Evolutionary conservation across 208 protist genomes (phyloP), one percentile per base, ranked within the genome.

Genomic region (Trypanosoma melophagium): DNA sequence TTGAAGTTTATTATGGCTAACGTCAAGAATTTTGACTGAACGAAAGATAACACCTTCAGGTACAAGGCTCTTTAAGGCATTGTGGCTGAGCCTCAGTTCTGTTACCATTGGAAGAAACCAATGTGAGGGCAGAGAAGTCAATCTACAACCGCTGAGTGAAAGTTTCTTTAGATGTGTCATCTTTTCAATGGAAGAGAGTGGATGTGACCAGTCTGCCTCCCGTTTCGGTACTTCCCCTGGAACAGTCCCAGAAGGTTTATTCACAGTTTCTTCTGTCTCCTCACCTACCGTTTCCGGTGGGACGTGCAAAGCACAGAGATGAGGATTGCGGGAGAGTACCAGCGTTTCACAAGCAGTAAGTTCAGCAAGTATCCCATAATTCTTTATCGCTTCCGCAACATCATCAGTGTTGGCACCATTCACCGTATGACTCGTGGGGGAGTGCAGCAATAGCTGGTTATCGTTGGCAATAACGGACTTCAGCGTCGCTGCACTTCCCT

Each of bases 381-480:
- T 93, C 24, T 64, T 58, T 28, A 85, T 50, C 14, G 84, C 89
- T 13, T 35, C 52, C 7, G 44, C 16, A 17, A 61, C 12, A 58
- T 56, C 50, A 54, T 69, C 71, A 24, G 41, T 16, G 8, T 47
- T 35, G 25, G 47, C 58, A 0, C n/a, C 24, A 38, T 9, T 22
- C 13, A 60, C 17, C 7, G 16, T 58, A 2, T 42, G 28, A 17
- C 61, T 45, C 10, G 8, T 60, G 13, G 85, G 83, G 0, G 87
- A 81, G 28, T 80, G 71, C 0, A 96, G 64, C 10, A 78, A 52
- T 40, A 96, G 58, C n/a, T 79, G 22, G 45, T 93, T 96, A 58
- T 96, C 84, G 69, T 92, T 96, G 42, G 80, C 84, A n/a, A 96
- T 83, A 22, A 96, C 69, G 0, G 90, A 84, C 35, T 79, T 77